Base-by-base conservation (phyloP, 2,329 filamentous ascomycete genomes). In the Cladosporium oxysporum region DNA sequence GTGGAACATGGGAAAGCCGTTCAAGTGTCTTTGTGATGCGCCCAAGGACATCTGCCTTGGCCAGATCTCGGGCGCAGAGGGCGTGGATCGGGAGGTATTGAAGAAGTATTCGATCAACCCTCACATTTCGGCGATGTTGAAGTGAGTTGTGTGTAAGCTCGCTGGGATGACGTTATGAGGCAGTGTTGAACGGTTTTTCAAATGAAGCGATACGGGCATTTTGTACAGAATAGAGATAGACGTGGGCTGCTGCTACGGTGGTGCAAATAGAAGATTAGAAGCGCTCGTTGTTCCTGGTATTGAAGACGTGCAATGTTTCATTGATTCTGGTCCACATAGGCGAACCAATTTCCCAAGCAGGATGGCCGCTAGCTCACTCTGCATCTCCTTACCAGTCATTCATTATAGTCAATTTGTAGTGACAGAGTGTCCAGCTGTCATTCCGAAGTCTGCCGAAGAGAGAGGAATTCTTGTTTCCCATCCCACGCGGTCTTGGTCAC, bases 1-100 rank as follows among this genome's bases (percentile, higher is more conserved):
- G 72, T 83, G 80, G 80, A 74, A 79, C 12, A 82, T 82, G 78
- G 78, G 78, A 57, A 78, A 81, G 69, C 70, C 78, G 7, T 83
- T 83, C 67, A 71, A 79, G 47, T 83, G 81, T 68, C 72, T 70
- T 49, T 83, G 81, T 66, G 77, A 76, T 1, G 75, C 75, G 28
- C 61, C 61, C 1, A 16, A 69, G 69, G 18, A 72, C 6, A 18
- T 73, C 6, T 82, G 81, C 68, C 71, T 75, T 55, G 79, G 78
- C 0, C 70, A 69, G 66, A 78, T 82, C 33, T 71, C 73, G 5
- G 81, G 81, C 1, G 80, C 80, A 1, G 76, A 77, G 66, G 71
- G 69, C 11, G 73, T 82, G 73, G 62, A 69, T 11, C 66, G 66
- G 3, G 70, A 75, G 26, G 69, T 75, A 35, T 65, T 81, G 72